Percentiles rank a stretch among this genome's conserved stretches.
These are phyloP conservation scores for Kodamaea fungicola DNA, from an alignment of 1,139 yeast species.

Conservation along the genomic window DNA sequence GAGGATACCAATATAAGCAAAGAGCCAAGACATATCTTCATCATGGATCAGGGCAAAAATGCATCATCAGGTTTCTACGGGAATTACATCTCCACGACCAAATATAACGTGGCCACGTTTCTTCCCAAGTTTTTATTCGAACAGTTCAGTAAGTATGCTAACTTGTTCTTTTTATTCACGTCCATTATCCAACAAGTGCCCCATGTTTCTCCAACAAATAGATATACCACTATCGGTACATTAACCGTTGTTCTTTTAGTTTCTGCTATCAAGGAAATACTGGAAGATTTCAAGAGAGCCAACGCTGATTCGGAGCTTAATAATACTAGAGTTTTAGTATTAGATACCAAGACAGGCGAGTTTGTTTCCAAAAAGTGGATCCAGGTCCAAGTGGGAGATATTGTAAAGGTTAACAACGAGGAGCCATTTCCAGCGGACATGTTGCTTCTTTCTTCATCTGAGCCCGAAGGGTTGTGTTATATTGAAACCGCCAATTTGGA, in stretches of 20 bases:
- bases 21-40: slow-evolving; percentile 64
- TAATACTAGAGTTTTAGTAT: slow-evolving; percentile 68
- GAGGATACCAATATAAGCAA: slow-evolving; percentile 6
- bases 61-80: slow-evolving; percentile 58
- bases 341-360: slow-evolving; percentile 57
- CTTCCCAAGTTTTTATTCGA: slow-evolving; percentile 92
- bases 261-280: slow-evolving; percentile 86
- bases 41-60: slow-evolving; percentile 62
- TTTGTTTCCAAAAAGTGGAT: slow-evolving; percentile 78
- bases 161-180: slow-evolving; percentile 88
- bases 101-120: slow-evolving; percentile 90
- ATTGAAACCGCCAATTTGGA: slow-evolving; percentile 97
- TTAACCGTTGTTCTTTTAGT: slow-evolving; percentile 78
- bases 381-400: slow-evolving; percentile 86
- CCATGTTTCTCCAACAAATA: slow-evolving; percentile 90
- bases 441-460: slow-evolving; percentile 81
- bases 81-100: slow-evolving; percentile 94
- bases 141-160: slow-evolving; percentile 96
- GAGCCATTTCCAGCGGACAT: slow-evolving; percentile 95
- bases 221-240: slow-evolving; percentile 94
- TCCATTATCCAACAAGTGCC: slow-evolving; percentile 97
- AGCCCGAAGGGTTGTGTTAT: slow-evolving; percentile 96
- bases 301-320: slow-evolving; percentile 87
- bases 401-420: slow-evolving; percentile 79
- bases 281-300: slow-evolving; percentile 88